phyloP scores from a whole-genome alignment of 1,284 basidiomycete species.

The Puccinia polysora region DNA sequence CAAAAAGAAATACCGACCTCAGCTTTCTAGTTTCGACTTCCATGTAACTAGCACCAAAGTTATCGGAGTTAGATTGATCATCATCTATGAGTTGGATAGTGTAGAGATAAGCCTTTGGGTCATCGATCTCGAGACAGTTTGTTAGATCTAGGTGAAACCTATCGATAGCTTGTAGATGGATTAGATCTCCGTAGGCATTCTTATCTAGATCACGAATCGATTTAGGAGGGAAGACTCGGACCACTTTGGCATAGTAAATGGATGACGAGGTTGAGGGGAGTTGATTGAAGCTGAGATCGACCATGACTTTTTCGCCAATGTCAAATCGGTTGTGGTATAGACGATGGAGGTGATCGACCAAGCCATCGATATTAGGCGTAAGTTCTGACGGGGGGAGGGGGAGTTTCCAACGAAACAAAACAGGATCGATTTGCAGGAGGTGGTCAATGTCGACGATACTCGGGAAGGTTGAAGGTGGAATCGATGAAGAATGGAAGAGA shows the following conservation, averaged over 20 bases:
- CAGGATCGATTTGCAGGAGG: too few relatives aligned
- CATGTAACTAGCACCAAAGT: constrained; percentile 31
- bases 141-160: constrained; percentile 6
- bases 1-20: background rate
- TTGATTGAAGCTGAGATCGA: constrained; percentile 26
- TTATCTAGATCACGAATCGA: constrained; percentile 7
- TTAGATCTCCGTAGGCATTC: constrained; percentile 12
- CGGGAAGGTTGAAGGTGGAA: too few relatives aligned
- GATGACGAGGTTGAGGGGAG: background rate
- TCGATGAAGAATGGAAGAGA: background rate
- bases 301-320: constrained; percentile 15
- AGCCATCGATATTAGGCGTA: constrained; percentile 10
- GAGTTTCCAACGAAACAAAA: background rate
- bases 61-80: constrained; percentile 13
- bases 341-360: constrained; percentile 12
- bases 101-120: constrained; percentile 12
- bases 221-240: constrained; percentile 31
- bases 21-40: constrained; percentile 38
- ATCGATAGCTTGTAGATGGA: constrained; percentile 14
- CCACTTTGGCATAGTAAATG: constrained; percentile 19
- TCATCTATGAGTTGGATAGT: constrained; percentile 38
- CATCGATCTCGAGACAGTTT: constrained; percentile 7
- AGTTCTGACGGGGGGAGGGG: background rate
- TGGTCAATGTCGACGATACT: too few relatives aligned
- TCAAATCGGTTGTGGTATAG: constrained; percentile 33